Base-by-base conservation (phyloP, 345 rosid species). In the Lumnitzera racemosa region DNA sequence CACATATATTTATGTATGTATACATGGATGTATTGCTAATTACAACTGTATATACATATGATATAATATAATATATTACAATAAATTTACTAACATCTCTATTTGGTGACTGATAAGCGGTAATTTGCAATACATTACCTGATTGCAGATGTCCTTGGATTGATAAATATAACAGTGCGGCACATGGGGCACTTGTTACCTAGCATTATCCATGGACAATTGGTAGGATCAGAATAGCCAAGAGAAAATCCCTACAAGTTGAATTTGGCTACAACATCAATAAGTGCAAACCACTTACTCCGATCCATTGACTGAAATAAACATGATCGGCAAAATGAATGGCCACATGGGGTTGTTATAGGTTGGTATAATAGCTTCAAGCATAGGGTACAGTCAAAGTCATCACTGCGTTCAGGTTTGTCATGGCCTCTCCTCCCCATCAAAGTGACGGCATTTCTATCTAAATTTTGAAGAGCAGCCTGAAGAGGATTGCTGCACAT, bases 171-270 rank as follows among this genome's bases (percentile, higher is more conserved):
- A 61, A 94, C 96, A 59, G 85, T 84, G 56, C 95, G 90, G 70
- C 99, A 94, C 72, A 94, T 67, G 61, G 97, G 97, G 59, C 99
- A 94, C 73, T 84, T 94, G 82, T 90, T 87, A 70, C 99, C 99
- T 94, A 74, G 60, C 24, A 20, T 66, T 66, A 65, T 12, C 46
- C 46, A 29, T 31, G 24, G 29, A 23, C 24, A 16, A 51, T 47
- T 49, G 49, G 51, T 16, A 24, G 41, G 51, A 13, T 16, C 2
- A 46, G 60, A 36, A 36, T 36, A 9, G 43, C 43, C 7, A 9
- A 36, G 10, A 9, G 0, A 36, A 36, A 36, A 36, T 36, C 43
- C 43, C 43, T 36, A 4, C 43, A 36, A 36, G 11, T 36, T 36
- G 43, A 9, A 9, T 36, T 36, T 36, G 11, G 43, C 43, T 36